A percentile compares a stretch with the other conserved stretches of the same genome.
These are phyloP conservation scores for Raddia distichophylla DNA, from an alignment of 176 grass and related monocot genomes.

Conservation along the genomic window DNA sequence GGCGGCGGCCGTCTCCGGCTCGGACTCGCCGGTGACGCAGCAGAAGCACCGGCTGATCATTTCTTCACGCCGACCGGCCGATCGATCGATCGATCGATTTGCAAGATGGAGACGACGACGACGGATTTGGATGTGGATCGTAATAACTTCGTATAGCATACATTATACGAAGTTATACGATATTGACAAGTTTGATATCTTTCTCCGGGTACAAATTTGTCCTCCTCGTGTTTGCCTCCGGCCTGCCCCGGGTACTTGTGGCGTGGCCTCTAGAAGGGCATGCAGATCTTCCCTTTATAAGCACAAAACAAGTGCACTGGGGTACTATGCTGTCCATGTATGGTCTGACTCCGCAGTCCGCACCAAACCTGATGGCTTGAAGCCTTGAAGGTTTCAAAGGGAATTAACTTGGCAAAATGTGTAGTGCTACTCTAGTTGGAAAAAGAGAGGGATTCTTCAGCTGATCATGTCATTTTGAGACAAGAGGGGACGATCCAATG, in stretches of 20 bases:
- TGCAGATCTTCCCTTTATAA: neutral
- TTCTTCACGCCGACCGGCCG: neutral
- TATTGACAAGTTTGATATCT: too few species aligned
- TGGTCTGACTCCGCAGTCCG: neutral
- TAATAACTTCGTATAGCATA: too few species aligned
- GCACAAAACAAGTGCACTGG: neutral
- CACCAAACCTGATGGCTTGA: neutral
- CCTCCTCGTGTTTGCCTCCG: conserved; percentile 46
- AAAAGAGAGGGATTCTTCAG: neutral
- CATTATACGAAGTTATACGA: too few species aligned
- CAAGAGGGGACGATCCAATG: neutral
- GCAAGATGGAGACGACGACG: neutral
- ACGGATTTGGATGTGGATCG: conserved; percentile 14
- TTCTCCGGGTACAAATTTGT: conserved; percentile 46
- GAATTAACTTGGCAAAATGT: neutral
- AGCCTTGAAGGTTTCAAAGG: conserved; percentile 3
- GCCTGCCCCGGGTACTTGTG: neutral
- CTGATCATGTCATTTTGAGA: neutral
- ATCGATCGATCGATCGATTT: neutral
- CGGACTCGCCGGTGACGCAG: conserved; percentile 47
- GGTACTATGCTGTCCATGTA: too few species aligned
- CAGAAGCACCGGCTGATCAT: conserved; percentile 61
- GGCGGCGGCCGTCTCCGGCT: conserved; percentile 17
- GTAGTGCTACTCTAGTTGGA: neutral
- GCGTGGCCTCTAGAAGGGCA: conserved; percentile 28